Conservation (phyloP, 805 yeast species). For the Wickerhamiella domercqiae region DNA sequence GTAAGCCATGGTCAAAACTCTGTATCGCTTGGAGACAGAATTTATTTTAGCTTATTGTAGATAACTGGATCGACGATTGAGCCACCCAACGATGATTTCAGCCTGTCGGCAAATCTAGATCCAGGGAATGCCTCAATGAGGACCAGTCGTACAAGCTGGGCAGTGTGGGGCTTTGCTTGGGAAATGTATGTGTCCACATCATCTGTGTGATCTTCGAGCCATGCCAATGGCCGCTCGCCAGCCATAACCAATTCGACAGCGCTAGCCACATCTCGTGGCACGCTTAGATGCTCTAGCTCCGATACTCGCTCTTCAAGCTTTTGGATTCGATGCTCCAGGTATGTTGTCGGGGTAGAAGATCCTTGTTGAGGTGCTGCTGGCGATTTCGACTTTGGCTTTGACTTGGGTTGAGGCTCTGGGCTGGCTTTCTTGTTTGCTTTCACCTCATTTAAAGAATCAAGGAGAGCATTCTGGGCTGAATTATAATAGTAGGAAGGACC, state of each 20-base stretch:
- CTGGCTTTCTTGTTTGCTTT: background rate
- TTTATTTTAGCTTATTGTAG: conserved; percentile 11
- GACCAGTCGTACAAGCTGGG: background rate
- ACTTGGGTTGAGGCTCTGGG: background rate
- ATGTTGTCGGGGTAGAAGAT: no score
- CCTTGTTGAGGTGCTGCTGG: no score
- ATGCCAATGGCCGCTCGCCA: background rate
- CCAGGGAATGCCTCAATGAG: background rate
- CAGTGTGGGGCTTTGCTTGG: background rate
- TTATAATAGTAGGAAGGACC: no score
- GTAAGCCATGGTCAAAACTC: no score
- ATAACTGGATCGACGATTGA: background rate
- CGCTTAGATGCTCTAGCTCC: background rate
- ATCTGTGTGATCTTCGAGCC: background rate
- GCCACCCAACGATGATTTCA: background rate
- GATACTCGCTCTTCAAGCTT: background rate
- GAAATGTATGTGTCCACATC: background rate
- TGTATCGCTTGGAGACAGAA: no score
- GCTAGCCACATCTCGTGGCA: background rate
- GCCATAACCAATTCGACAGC: background rate
- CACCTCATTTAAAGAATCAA: no score
- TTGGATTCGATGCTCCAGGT: background rate
- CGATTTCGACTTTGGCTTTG: no score
- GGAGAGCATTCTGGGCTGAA: no score
- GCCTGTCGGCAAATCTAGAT: background rate